Evolutionary conservation across 495 filamentous ascomycete genomes (phyloP), one percentile per base, ranked within the genome.

Genomic region (Umbilicaria muhlenbergii): DNA sequence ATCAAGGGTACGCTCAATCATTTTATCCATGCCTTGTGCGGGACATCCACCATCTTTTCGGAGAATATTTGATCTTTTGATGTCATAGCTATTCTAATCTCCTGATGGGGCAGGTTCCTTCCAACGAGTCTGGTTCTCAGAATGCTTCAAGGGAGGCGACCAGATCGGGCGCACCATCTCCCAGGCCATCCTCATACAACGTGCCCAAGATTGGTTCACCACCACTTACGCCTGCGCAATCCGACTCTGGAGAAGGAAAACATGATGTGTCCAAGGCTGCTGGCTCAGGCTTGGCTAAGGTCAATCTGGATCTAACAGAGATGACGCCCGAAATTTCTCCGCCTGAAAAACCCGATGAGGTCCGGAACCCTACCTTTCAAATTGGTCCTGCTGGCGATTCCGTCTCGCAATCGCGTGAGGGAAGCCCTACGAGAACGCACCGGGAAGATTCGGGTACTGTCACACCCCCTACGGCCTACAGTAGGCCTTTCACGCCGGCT

Each of bases 171-270:
- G 44, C 44, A 39, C 48, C 56, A 14, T 62, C 61, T 28, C 59
- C 59, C 13, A 51, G 49, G 39, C 38, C 50, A 19, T 49, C 43
- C 45, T 51, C 60, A 28, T 5, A 3, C 50, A 45, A 56, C 42
- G 34, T 39, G 18, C 69, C 78, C 39, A 70, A 78, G 38, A 78
- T 88, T 67, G 80, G 89, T 50, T 91, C 87, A 12, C 91, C 91
- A 47, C 87, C 86, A 17, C 73, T 96, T 12, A 94, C 89, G 3
- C 89, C 91, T 28, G 78, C 86, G 31, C 84, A 75, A 12, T 85
- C 83, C 35, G 59, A 67, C 46, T 74, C 72, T 42, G 64, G 64
- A 50, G 76, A 77, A 48, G 38, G 35, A 5, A 15, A 32, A 11
- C 45, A 41, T 10, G 34, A 46, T 11, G 18, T 34, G 34, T 24